Evolutionary conservation across 805 yeast genomes (phyloP).

Genomic region (Lipomyces yamadae): DNA sequence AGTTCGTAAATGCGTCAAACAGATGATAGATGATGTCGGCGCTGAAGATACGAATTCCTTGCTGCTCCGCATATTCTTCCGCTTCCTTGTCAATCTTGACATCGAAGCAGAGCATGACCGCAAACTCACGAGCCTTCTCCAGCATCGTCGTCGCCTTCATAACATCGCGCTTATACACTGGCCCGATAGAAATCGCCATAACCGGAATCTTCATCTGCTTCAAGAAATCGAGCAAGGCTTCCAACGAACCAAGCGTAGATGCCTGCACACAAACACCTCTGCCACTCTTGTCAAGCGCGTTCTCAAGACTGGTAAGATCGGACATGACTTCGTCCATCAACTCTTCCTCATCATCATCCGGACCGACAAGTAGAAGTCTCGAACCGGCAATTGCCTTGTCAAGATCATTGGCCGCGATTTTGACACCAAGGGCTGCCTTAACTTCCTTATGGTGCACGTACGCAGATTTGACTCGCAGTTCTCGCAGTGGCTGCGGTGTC

Average conservation of each 20-base stretch:
- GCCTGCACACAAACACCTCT: conserved; percentile 99
- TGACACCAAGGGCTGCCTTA: conserved; percentile 98
- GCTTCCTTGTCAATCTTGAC: conserved; percentile 97
- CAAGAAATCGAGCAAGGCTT: conserved; percentile 94
- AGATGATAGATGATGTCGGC: conserved; percentile 97
- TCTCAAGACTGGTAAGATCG: conserved; percentile 91
- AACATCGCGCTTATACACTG: conserved; percentile 96
- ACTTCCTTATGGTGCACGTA: conserved; percentile 97
- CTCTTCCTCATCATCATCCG: conserved; percentile 97
- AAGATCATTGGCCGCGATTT: conserved; percentile 95
- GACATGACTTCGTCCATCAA: conserved; percentile 98
- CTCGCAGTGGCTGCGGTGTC: conserved; percentile 97
- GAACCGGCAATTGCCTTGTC: conserved; percentile 99
- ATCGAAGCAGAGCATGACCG: conserved; percentile 98
- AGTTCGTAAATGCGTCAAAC: conserved; percentile 91
- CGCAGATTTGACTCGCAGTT: conserved; percentile 93
- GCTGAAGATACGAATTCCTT: conserved; percentile 86
- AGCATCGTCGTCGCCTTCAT: conserved; percentile 97
- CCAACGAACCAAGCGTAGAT: conserved; percentile 96
- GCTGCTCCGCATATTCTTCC: conserved; percentile 95
- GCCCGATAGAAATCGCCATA: conserved; percentile 97
- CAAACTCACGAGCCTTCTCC: conserved; percentile 92
- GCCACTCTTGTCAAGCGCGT: conserved; percentile 93
- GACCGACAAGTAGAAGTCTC: conserved; percentile 89
- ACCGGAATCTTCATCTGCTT: conserved; percentile 99